Base-by-base conservation (phyloP, 176 grass and related monocot genomes). In the Oryza meridionalis region DNA sequence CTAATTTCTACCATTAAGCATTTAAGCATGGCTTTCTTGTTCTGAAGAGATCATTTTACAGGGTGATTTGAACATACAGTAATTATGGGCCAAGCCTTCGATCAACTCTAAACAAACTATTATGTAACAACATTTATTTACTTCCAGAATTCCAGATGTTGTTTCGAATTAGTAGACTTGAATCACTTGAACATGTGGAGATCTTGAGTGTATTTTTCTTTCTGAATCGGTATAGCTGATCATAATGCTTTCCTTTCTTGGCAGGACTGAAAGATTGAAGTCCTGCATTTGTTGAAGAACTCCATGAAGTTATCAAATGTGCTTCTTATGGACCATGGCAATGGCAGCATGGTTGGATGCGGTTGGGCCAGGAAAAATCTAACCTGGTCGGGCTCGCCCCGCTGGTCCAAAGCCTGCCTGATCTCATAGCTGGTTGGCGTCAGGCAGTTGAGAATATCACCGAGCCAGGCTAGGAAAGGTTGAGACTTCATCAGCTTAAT, bases 151-250 rank as follows among this genome's bases (percentile, higher is more conserved):
- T 58, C 17, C 51, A 58, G 16, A 58, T 19, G 15, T 17, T 55
- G 16, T 58, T 58, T 21, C 0, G 7, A 58, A 58, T 58, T 58
- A 58, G 51, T 8, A 21, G 17, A 21, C 17, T 19, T 58, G 51
- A 58, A 58, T 58, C 5, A 58, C 51, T 58, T 21, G 51, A 58
- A 7, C 7, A 17, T 58, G 17, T 19, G 51, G 25, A 73, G 37
- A 73, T 21, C 38, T 65, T 25, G 4, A 55, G 19, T 16, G 11
- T 19, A 11, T 16, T 31, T 11, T 29, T 45, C 51, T 47, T 37
- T 47, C 55, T 82, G n/a, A 73, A 64, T 22, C 62, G 80, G 22
- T 38, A 63, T n/a, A 37, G 69, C 10, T 45, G 35, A 82, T 65
- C 24, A 46, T 64, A 55, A 73, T 47, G 26, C 26, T 65, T 65